These are phyloP conservation scores for Ustulina deusta DNA, from an alignment of 2,329 filamentous ascomycete species.

Conservation along the genomic window DNA sequence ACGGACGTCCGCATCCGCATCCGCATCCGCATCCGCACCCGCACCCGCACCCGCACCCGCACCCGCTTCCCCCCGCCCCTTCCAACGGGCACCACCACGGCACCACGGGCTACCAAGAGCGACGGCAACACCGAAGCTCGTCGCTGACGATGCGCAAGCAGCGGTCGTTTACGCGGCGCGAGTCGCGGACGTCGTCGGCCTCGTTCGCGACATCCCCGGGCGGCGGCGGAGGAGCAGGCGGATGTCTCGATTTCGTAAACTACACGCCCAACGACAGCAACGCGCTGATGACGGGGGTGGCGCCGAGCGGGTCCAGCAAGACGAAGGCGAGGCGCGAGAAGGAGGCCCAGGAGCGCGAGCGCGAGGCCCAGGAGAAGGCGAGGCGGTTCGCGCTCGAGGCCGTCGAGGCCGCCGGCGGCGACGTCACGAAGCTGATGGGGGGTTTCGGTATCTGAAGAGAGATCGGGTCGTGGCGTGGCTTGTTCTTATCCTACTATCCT, in stretches of 20 bases:
- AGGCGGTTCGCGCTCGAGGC: slow-evolving; percentile 75
- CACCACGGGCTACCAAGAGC: slow-evolving; percentile 32
- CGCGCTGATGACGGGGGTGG: slow-evolving; percentile 88
- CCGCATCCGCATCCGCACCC: neutral
- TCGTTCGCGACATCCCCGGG: slow-evolving; percentile 32
- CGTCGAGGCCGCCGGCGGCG: slow-evolving; percentile 77
- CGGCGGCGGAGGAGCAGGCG: slow-evolving; percentile 45
- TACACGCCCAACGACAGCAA: slow-evolving; percentile 84
- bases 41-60: no score
- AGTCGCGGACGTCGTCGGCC: slow-evolving; percentile 38
- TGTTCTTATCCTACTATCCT: no score
- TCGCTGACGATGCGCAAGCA: slow-evolving; percentile 53
- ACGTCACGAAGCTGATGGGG: slow-evolving; percentile 66
- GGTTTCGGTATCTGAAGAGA: slow-evolving; percentile 53
- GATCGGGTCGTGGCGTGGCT: no score
- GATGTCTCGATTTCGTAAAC: slow-evolving; percentile 79
- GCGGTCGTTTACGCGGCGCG: slow-evolving; percentile 52
- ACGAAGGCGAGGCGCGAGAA: slow-evolving; percentile 93
- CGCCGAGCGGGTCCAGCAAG: slow-evolving; percentile 90
- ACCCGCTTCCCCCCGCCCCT: no score
- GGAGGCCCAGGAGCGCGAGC: slow-evolving; percentile 87
- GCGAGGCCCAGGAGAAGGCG: slow-evolving; percentile 84
- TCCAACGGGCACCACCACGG: slow-evolving; percentile 4
- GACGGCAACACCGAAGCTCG: slow-evolving; percentile 43
- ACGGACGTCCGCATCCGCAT: neutral